Evolutionary conservation across 2,329 filamentous ascomycete genomes (phyloP), one percentile per base, ranked within the genome.

Genomic region (Epichloe gansuensis): DNA sequence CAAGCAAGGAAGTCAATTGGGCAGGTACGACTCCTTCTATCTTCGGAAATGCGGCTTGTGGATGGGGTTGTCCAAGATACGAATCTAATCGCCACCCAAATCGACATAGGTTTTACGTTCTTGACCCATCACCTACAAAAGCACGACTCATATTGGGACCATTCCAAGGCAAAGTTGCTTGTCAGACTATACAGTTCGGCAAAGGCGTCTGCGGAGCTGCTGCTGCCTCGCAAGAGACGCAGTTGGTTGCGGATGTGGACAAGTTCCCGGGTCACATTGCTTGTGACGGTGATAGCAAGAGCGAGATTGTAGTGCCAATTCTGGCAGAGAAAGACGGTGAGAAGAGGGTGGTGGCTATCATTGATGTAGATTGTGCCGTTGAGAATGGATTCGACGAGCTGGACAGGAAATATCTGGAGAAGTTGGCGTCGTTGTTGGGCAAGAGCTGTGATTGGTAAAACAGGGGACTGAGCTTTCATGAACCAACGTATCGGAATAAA

Each of bases 241-340:
- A 88, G 68, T 65, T 90, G 6, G 77, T 85, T 0, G 69, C 73
- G 12, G 82, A 93, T 65, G 86, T 93, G 7, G 82, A 88, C 44
- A 63, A 70, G 50, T 91, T 91, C 62, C 84, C 85, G 0, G 87
- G 86, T 2, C 88, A 91, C 64, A 91, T 93, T 62, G 86, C 88
- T 9, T 91, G 88, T 65, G 88, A 93, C 66, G 78, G 80, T 4
- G 83, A 81, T 53, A 88, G 81, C 61, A 79, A 74, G 69, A 91
- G 87, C 64, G 88, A 93, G 72, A 83, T 93, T 64, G 88, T 93
- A 17, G 87, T 91, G 48, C 88, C 88, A 2, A 77, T 91, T 56
- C 58, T 85, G 5, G 62, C 62, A 15, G 58, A 62, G 4, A 50
- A 59, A 50, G 60, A 62, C 44, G 65, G 62, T 25, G 57, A 59